Evolutionary conservation across 2,329 filamentous ascomycete species (phyloP).

Genomic region (Alternaria sp.): DNA sequence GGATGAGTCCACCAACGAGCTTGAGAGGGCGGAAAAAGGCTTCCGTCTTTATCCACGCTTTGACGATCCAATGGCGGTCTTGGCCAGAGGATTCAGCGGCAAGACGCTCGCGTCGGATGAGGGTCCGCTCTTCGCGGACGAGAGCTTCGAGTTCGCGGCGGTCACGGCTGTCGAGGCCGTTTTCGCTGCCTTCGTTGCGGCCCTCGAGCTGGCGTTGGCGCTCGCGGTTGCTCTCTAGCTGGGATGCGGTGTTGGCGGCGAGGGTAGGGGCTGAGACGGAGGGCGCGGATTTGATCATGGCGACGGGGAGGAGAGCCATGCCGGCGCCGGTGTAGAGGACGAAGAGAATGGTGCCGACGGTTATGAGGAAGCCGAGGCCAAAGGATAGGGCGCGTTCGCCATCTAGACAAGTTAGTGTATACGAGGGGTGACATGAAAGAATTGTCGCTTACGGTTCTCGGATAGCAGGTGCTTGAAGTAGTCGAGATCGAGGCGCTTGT

Average conservation of each 20-base stretch:
- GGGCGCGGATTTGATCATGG: slow-evolving; percentile 90
- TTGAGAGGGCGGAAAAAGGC: slow-evolving; percentile 88
- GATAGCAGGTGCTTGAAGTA: slow-evolving; percentile 87
- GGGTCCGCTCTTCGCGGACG: slow-evolving; percentile 87
- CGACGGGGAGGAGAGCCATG: slow-evolving; percentile 85
- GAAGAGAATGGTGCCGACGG: slow-evolving; percentile 85
- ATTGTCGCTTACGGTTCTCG: slow-evolving; percentile 71
- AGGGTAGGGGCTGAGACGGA: slow-evolving; percentile 83
- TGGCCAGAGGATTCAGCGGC: slow-evolving; percentile 83
- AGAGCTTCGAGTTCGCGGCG: slow-evolving; percentile 87
- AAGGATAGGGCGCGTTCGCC: slow-evolving; percentile 94
- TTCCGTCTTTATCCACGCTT: slow-evolving; percentile 79
- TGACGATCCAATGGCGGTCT: slow-evolving; percentile 76
- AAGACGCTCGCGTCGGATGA: slow-evolving; percentile 87
- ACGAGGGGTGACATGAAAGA: neutral
- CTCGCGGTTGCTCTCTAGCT: slow-evolving; percentile 87
- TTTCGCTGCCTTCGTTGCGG: slow-evolving; percentile 78
- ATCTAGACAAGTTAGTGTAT: slow-evolving; percentile 56
- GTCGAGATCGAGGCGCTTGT: slow-evolving; percentile 80
- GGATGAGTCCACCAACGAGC: slow-evolving; percentile 80
- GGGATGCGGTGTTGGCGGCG: slow-evolving; percentile 77
- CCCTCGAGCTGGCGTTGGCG: slow-evolving; percentile 90
- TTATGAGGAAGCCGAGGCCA: slow-evolving; percentile 85
- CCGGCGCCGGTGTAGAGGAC: slow-evolving; percentile 88
- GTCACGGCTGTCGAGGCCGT: slow-evolving; percentile 82